Evolutionary conservation across 2,329 filamentous ascomycete species (phyloP), one percentile per base, ranked within the genome.

Genomic region (Emericellopsis atlantica): DNA sequence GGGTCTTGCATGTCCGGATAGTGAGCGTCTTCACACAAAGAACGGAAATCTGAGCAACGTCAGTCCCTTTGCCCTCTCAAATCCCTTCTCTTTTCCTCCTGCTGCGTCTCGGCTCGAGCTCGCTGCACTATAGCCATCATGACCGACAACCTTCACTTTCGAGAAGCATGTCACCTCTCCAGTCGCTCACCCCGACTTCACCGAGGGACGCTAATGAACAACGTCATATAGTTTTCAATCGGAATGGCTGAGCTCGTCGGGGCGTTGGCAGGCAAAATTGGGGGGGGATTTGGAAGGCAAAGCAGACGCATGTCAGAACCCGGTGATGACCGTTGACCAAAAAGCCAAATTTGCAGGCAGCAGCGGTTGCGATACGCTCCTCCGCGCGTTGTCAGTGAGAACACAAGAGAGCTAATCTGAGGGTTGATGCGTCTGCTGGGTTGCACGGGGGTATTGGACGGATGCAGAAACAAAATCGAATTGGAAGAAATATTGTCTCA

Each of bases 371-470:
- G 41, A 34, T 33, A 40, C 29, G 31, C 12, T n/a, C 32, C 32
- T 38, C 21, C 48, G 54, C 58, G 65, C 49, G 66, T 70, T 70
- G 66, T 59, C 66, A 46, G 44, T 71, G 68, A 69, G 68, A 71
- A 71, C 66, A 57, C 51, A 59, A 65, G 68, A 71, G 67, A 71
- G 67, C 68, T 71, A 69, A 70, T 71, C 67, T 71, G 68, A 71
- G 68, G 67, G 67, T 29, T 12, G 26, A 29, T 9, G 6, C 26
- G 26, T 29, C 26, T 29, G 53, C 52, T 49, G 22, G 40, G n/a
- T 5, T 4, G 6, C 31, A 32, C 31, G 31, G 31, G 31, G 11
- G 15, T 32, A 12, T 12, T 15, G 31, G 11, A 32, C 15, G 3
- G n/a, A n/a, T 32, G 31, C 11, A 15, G 4, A 12, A 32, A 15